A percentile compares a stretch with the other conserved stretches of the same genome.
Conservation (phyloP, 1,139 yeast species). For the Blastobotrys ciferrii region DNA sequence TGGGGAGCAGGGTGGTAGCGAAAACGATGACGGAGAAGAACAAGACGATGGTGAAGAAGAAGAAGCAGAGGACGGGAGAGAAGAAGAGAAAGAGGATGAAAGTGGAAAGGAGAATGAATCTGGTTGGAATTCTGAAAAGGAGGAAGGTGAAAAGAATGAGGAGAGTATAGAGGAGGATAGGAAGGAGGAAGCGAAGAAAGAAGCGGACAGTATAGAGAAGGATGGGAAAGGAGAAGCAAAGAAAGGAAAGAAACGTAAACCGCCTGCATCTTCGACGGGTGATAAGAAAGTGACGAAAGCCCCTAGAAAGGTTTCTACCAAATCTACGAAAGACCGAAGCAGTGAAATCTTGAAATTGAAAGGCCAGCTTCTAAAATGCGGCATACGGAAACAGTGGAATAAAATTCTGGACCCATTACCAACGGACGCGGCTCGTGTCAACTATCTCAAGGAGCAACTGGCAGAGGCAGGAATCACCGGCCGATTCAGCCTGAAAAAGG, state of each 20-base stretch:
- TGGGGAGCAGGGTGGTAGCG: neutral
- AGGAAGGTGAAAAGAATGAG: no score
- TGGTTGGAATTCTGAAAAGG: no score
- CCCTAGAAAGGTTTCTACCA: slow-evolving; percentile 13
- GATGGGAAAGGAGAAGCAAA: slow-evolving; percentile 11
- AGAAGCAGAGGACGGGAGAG: neutral
- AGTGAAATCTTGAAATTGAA: slow-evolving; percentile 28
- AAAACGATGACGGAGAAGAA: slow-evolving; percentile 5
- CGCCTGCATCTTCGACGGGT: slow-evolving; percentile 14
- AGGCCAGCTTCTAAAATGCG: slow-evolving; percentile 31
- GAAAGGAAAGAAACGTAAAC: slow-evolving; percentile 12
- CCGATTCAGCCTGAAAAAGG: slow-evolving; percentile 32
- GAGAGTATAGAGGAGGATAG: slow-evolving; percentile 14
- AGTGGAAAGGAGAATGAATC: slow-evolving; percentile 4
- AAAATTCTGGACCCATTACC: slow-evolving; percentile 25
- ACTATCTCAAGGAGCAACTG: slow-evolving; percentile 25
- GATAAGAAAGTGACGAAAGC: neutral
- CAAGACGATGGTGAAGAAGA: slow-evolving; percentile 5
- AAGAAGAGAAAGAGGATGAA: neutral
- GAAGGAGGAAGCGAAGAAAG: slow-evolving; percentile 10
- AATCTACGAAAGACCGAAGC: slow-evolving; percentile 7
- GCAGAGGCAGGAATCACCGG: slow-evolving; percentile 31
- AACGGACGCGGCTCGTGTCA: slow-evolving; percentile 24
- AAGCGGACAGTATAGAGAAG: neutral
- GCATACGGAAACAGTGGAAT: slow-evolving; percentile 31